Base-by-base conservation (phyloP, 1,284 basidiomycete species). In the Dichomitus squalens region DNA sequence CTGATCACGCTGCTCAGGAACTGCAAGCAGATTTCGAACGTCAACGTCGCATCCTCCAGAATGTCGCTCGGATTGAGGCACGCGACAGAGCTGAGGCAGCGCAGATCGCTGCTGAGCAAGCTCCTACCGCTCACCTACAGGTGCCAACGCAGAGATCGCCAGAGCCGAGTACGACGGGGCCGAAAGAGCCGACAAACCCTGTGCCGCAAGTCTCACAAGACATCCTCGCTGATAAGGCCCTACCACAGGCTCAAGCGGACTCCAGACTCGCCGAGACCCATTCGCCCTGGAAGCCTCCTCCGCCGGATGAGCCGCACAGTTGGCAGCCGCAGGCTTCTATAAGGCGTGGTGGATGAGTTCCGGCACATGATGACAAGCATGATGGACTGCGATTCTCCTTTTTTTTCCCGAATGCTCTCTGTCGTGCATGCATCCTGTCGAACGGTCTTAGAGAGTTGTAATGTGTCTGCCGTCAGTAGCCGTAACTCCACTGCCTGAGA, bases 41-140 rank as follows among this genome's bases (percentile, higher is more conserved):
- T 7, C 70, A 68, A 57, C 51, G 58, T 7, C 65, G 67, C 9
- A 57, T 71, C 7, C 59, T 53, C 4, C 40, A 59, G 21, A 68
- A 67, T 34, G 70, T 57, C 7, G 69, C 70, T 2, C 21, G 69
- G 51, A 68, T 71, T 27, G 70, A 68, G 47, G 70, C 70, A 18
- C 69, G 67, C 29, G 70, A 70, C 23, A 58, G 63, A 18, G 68
- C 67, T 47, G 59, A 67, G 55, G 61, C 58, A 20, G 59, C 60
- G 33, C 57, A 52, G 25, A 60, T 69, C 33, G 53, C 60, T 3
- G 57, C 60, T 40, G 50, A 33, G 58, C 60, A 62, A 29, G 16
- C 34, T 8, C 25, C 36, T 7, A 14, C 46, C 25, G 52, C 59
- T 39, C 36, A 51, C 33, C 7, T 66, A 48, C 49, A 55, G 49